Conservation (phyloP, 495 filamentous ascomycete species). For the Podospora conica region DNA sequence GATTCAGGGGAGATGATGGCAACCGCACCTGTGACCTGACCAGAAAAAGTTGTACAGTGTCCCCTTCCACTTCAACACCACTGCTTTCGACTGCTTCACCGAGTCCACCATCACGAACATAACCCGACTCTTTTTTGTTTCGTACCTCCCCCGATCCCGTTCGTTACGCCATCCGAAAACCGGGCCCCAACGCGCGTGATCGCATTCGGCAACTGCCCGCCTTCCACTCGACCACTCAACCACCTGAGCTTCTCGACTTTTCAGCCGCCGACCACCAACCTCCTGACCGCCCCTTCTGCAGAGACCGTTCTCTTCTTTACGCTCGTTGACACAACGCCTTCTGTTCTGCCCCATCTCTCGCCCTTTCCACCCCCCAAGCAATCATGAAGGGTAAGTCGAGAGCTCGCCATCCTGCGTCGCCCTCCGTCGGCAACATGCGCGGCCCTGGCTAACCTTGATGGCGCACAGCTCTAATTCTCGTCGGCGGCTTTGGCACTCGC, state of each 20-base stretch:
- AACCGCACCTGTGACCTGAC: neutral
- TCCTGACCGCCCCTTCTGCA: neutral
- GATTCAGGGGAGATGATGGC: neutral
- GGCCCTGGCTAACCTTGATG: conserved; percentile 25
- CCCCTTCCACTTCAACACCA: conserved; percentile 6
- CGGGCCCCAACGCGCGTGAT: neutral
- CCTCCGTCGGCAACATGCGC: neutral
- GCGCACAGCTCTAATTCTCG: conserved; percentile 87
- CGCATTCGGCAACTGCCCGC: neutral
- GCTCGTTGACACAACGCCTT: conserved; percentile 23
- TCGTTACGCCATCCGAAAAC: neutral
- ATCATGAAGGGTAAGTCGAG: conserved; percentile 48
- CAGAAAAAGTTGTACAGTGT: conserved; percentile 13
- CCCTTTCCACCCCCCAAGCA: conserved; percentile 18
- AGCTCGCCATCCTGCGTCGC: neutral
- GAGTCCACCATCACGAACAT: neutral
- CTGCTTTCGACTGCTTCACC: neutral
- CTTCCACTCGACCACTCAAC: neutral
- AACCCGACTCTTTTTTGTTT: neutral
- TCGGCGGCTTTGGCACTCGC: conserved; percentile 98
- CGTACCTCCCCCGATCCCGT: neutral
- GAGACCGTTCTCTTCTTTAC: conserved; percentile 26
- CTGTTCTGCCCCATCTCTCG: conserved; percentile 11
- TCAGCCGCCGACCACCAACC: neutral
- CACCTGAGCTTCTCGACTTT: conserved; percentile 4